Evolutionary conservation across 352 stramenopile genomes (phyloP).

Genomic region (Globisporangium yorkense): DNA sequence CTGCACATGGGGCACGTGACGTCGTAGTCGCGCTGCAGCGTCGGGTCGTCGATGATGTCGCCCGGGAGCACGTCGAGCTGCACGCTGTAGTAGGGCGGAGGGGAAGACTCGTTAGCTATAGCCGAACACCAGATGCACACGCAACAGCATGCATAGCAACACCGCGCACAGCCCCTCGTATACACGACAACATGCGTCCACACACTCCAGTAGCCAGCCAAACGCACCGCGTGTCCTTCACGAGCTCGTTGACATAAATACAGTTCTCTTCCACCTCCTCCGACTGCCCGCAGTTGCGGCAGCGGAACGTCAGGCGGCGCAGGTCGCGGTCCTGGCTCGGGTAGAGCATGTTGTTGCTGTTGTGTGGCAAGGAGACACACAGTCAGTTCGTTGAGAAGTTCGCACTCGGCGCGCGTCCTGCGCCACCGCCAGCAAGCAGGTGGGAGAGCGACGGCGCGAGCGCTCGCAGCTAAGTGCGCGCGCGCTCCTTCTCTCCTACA

Average conservation of each 20-base stretch:
- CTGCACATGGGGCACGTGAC: slow-evolving; percentile 74
- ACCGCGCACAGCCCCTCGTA: too few species aligned
- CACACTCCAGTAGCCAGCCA: too few species aligned
- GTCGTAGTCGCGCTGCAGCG: slow-evolving; percentile 84
- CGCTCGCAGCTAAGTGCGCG: neutral
- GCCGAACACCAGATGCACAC: neutral
- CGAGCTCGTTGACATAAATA: slow-evolving; percentile 90
- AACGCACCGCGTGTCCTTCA: slow-evolving; percentile 80
- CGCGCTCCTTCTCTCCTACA: too few species aligned
- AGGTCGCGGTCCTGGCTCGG: slow-evolving; percentile 85
- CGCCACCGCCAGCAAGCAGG: neutral
- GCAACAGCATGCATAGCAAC: neutral
- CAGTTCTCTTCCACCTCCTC: slow-evolving; percentile 86
- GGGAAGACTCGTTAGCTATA: too few species aligned
- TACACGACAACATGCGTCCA: too few species aligned
- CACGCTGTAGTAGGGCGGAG: slow-evolving; percentile 26
- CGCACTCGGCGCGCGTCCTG: too few species aligned
- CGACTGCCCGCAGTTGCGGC: slow-evolving; percentile 81
- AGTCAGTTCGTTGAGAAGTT: too few species aligned
- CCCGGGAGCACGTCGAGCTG: slow-evolving; percentile 81
- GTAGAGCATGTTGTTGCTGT: slow-evolving; percentile 91
- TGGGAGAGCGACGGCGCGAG: neutral
- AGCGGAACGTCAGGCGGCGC: slow-evolving; percentile 80
- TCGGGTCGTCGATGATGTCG: slow-evolving; percentile 86
- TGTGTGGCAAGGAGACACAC: neutral